Evolutionary conservation across 805 yeast genomes (phyloP), one percentile per base, ranked within the genome.

Genomic region (Wickerhamiella siamensis): DNA sequence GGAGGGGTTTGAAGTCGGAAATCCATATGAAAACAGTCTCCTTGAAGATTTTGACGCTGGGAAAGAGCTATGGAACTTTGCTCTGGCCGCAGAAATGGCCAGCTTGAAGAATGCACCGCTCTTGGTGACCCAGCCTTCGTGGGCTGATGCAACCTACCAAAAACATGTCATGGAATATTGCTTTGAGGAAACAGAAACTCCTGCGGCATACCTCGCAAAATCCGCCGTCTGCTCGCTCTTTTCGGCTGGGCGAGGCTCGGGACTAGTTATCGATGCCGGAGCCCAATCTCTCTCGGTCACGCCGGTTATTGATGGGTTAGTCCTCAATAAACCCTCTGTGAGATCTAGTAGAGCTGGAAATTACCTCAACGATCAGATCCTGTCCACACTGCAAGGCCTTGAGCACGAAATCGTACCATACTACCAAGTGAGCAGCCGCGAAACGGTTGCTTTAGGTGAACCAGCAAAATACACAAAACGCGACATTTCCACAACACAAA

Each of bases 141-240:
- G 94, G 94, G 78, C 83, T 45, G 65, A 79, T 3, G 71, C 67
- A 18, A 70, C 63, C 34, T 79, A 82, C 57, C 75, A 88, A 50
- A 68, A 66, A 43, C 76, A 74, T 51, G 71, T 86, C 5, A 65
- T 87, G 54, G 93, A 86, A 59, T 66, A 74, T 1, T 69, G 80
- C 33, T 68, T 81, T 45, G 95, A 84, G 55, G 62, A 67, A 12
- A 69, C 78, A 55, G 67, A 74, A 31, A 79, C 78, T 50, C 87
- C 91, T 31, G 96, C 93, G 0, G 74, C 83, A 44, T 87, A 79
- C 56, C 58, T 83, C 19, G 86, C 83, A 12, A 79, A 84, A 44
- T 70, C 79, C 6, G 88, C 95, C n/a, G 79, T 93, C 0, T 80
- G 94, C 62, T 77, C 81, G 1, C 76, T 94, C 1, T 87, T 87